A percentile compares a stretch with the other conserved stretches of the same genome.
These are phyloP conservation scores for Sanghuangporus weigelae DNA, from an alignment of 1,284 basidiomycete genomes.

Conservation along the genomic window DNA sequence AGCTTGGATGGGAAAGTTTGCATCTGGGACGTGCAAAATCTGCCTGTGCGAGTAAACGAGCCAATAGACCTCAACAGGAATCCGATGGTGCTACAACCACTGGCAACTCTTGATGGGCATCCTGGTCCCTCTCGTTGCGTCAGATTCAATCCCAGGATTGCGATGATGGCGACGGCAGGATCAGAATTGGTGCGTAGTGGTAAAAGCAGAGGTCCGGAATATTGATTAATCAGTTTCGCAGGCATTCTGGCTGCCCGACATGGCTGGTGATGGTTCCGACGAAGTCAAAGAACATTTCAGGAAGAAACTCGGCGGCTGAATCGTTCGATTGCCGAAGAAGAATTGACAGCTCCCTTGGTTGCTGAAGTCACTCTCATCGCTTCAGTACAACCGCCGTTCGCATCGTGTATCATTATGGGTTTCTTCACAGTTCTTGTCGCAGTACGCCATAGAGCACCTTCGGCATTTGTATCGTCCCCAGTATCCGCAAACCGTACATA, in stretches of 20 bases:
- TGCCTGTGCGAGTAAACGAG: slow-evolving; percentile 42
- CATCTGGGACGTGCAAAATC: slow-evolving; percentile 74
- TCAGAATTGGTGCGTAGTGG: slow-evolving; percentile 67
- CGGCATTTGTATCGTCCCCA: slow-evolving; percentile 60
- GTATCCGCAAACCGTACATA: slow-evolving; percentile 68
- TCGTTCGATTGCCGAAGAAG: background rate
- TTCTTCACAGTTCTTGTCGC: slow-evolving; percentile 48
- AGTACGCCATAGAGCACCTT: slow-evolving; percentile 54
- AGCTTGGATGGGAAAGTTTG: slow-evolving; percentile 77
- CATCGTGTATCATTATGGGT: slow-evolving; percentile 60
- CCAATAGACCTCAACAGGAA: slow-evolving; percentile 47
- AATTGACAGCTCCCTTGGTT: background rate
- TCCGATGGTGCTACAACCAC: slow-evolving; percentile 51
- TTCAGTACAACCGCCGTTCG: slow-evolving; percentile 46
- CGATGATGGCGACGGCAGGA: slow-evolving; percentile 87
- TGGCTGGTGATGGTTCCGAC: slow-evolving; percentile 43
- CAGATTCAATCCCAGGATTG: slow-evolving; percentile 79
- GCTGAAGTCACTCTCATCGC: background rate
- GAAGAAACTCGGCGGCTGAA: slow-evolving; percentile 23
- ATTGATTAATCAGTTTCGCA: slow-evolving; percentile 26
- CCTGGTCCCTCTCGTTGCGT: slow-evolving; percentile 81
- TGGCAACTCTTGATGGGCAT: slow-evolving; percentile 65
- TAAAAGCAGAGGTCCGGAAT: slow-evolving; percentile 1
- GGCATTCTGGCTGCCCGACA: slow-evolving; percentile 83
- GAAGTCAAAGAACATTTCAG: slow-evolving; percentile 45